Evolutionary conservation across 805 yeast species (phyloP), one percentile per base, ranked within the genome.

Genomic region (Candida maris): DNA sequence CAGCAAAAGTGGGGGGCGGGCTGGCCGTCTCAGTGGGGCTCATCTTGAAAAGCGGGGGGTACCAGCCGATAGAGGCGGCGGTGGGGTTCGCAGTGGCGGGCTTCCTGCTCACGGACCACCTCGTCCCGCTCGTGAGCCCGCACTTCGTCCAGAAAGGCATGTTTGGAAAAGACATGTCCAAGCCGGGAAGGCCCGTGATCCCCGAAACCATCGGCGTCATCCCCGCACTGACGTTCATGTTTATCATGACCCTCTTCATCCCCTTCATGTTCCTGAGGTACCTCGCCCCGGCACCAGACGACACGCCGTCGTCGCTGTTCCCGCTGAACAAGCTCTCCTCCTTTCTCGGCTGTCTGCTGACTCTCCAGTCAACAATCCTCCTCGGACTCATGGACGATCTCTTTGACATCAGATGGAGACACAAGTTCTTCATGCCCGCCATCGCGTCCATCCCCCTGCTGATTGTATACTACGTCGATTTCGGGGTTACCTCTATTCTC

Each of bases 381-480:
- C 67, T 93, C 29, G 98, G 98, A 0, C 70, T 93, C 20, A 83
- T 94, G 32, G 98, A 93, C 61, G 98, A 93, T 65, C 69, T 93
- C 51, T 93, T 93, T 55, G 99, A 93, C 61, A 79, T 93, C 45
- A 74, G 96, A 49, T 93, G 99, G 99, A 73, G 99, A 56, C 96
- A 93, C 65, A 93, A 93, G 68, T 87, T 93, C 64, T 87, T 93
- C 52, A 57, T 93, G 47, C 99, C 99, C 0, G 96, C 96, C 0
- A 77, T 93, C 37, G 96, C 96, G 0, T 81, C 96, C 2, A 78
- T 93, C 29, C 99, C 99, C 4, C 68, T 93, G 49, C 69, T 93
- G 40, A 75, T 91, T 13, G 96, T 93, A 3, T 93, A 93, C 62
- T 88, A 85, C 50, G 87, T 89, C 39, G 97, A 93, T 61, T 91